Evolutionary conservation across 2,329 filamentous ascomycete species (phyloP), one percentile per base, ranked within the genome.

Genomic region (Tolypocladium amazonense): DNA sequence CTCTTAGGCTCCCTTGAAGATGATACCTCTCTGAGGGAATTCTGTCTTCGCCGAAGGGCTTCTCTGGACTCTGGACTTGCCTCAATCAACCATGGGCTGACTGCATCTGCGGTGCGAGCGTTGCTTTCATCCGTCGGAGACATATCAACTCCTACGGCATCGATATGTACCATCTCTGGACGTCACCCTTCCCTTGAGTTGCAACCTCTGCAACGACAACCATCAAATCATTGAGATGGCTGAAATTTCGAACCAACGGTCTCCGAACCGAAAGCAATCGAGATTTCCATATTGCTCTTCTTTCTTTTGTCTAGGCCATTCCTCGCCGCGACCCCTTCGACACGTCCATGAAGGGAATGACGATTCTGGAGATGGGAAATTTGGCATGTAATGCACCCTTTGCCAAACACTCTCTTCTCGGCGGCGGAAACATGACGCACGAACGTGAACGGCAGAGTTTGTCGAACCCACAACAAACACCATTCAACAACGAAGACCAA

Each of bases 341-440:
- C 57, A 57, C 53, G 59, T 41, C 20, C 57, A 61, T 47, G 60
- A 35, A 53, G 57, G 57, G 37, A 30, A 50, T 57, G 57, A 56
- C n/a, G 50, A 45, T 25, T 55, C 50, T 23, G 57, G 45, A 54
- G 37, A 45, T 23, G 30, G 43, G 50, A 25, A 20, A 54, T 47
- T 50, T 59, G 58, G 37, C 15, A 56, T 56, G 9, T 43, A 59
- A 57, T 53, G 58, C 43, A 41, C 27, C 33, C n/a, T 25, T 38
- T 33, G 30, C 27, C 30, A n/a, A 54, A 37, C 18, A 20, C 18
- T 15, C 12, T 9, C 11, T 23, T 20, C 30, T 6, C 33, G 9
- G 56, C 33, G 9, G 56, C 15, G 27, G 43, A 25, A 27, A 15
- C 37, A 54, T 6, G 37, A 39, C 50, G 50, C 57, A 15, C 33